Conservation (phyloP, 2,329 filamentous ascomycete species). For the Alternaria solani region DNA sequence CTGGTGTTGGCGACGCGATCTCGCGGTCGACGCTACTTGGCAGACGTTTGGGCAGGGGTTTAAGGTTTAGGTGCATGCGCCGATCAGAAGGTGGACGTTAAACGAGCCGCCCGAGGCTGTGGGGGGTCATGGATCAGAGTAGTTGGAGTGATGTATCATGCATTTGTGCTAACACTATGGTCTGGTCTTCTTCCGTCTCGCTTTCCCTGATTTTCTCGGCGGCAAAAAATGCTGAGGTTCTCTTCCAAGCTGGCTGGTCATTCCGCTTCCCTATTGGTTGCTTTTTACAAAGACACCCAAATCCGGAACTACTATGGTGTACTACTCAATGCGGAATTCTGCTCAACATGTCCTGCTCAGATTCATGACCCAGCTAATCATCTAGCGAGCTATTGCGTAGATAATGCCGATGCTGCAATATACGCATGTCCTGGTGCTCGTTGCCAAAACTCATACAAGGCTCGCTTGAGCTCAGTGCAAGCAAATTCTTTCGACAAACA, state of each 20-base stretch:
- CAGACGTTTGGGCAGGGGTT: constrained; percentile 38
- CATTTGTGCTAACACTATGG: neutral
- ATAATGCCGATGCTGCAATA: neutral
- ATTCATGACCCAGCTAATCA: neutral
- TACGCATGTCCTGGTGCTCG: neutral
- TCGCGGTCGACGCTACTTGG: constrained; percentile 38
- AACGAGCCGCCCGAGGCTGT: constrained; percentile 5
- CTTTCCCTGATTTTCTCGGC: neutral
- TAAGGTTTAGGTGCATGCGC: constrained; percentile 45
- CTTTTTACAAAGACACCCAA: neutral
- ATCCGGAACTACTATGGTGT: neutral
- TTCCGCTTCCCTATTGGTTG: neutral
- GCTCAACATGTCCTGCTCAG: neutral
- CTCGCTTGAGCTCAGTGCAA: neutral
- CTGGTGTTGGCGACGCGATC: constrained; percentile 43
- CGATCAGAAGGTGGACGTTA: constrained; percentile 31
- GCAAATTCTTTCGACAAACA: too few relatives aligned
- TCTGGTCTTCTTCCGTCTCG: neutral
- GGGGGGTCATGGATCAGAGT: neutral
- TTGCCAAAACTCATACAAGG: neutral
- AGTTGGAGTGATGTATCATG: neutral
- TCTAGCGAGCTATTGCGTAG: neutral
- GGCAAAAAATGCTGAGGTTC: neutral
- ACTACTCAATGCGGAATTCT: neutral
- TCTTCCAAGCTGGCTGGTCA: neutral